A percentile compares a stretch with the other conserved stretches of the same genome.
phyloP scores from a whole-genome alignment of 495 filamentous ascomycete species.

The Aspergillus conjunctus region DNA sequence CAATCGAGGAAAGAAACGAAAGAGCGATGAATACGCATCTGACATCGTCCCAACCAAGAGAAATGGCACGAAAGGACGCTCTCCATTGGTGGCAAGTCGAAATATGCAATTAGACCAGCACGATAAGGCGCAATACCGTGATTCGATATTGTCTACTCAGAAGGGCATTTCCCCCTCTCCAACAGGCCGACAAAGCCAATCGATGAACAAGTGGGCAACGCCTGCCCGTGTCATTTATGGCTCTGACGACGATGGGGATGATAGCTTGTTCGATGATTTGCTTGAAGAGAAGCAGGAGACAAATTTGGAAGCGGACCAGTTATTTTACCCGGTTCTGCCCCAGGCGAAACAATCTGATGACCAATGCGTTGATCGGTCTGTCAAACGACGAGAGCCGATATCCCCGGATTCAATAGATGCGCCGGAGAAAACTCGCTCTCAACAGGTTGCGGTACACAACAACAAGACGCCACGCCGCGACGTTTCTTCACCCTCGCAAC shows the following conservation, averaged over 20 bases:
- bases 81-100: slow-evolving; percentile 16
- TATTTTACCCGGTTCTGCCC: slow-evolving; percentile 38
- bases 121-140: background rate
- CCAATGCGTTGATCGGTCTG: background rate
- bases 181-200: slow-evolving; percentile 2
- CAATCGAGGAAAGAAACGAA: slow-evolving; percentile 68
- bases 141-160: background rate
- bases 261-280: slow-evolving; percentile 30
- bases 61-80: slow-evolving; percentile 29
- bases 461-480: slow-evolving; percentile 2
- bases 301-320: slow-evolving; percentile 25
- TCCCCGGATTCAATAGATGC: slow-evolving; percentile 15
- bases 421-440: slow-evolving; percentile 5
- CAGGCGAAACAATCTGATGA: slow-evolving; percentile 15
- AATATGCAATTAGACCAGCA: slow-evolving; percentile 1
- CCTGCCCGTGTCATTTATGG: slow-evolving; percentile 40
- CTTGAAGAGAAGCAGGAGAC: slow-evolving; percentile 22
- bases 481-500: slow-evolving; percentile 19
- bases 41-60: slow-evolving; percentile 44
- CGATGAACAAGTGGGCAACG: background rate
- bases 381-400: slow-evolving; percentile 1
- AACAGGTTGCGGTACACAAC: slow-evolving; percentile 7
- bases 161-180: slow-evolving; percentile 9
- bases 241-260: slow-evolving; percentile 47
- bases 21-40: slow-evolving; percentile 67